Base-by-base conservation (phyloP, 352 stramenopile species). In the Globisporangium alternatum region DNA sequence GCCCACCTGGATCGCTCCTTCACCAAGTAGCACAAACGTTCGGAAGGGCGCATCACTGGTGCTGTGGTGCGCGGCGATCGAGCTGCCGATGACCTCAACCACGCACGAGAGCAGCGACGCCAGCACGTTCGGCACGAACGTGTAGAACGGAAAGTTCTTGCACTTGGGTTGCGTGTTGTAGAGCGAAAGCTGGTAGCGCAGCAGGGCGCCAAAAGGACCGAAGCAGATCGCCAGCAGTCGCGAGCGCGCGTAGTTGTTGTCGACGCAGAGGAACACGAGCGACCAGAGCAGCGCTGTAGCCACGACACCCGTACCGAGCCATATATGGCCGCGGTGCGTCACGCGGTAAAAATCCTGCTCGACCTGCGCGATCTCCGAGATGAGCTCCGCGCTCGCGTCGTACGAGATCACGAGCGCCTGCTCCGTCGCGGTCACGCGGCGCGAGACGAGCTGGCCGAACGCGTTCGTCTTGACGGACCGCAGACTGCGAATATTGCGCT, bases 121-220 rank as follows among this genome's bases (percentile, higher is more conserved):
- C 8, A 65, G 52, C 30, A 90, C 70, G 56, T 90, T 90, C 6
- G 78, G 77, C n/a, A 75, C n/a, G 57, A 90, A 84, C 43, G 81
- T 90, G 55, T 73, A 86, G 22, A 87, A 59, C n/a, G 81, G 81
- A 43, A 90, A 84, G n/a, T 68, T 64, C 48, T 82, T 85, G 54
- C 69, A 88, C 51, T 61, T 58, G 5, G 79, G 71, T 41, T 72
- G 68, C 58, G 56, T 71, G 65, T 90, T 90, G 56, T 71, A 68
- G 43, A 87, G 51, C 30, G 78, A 88, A 41, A 90, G 69, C 33
- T 79, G 80, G 62, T 76, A 90, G 13, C 81, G 78, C 45, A 85
- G 49, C 43, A 88, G 57, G 30, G 81, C 81, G 22, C 81, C 81
- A 39, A 89, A 83, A 0, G 78, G 75, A n/a, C 72, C 80, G 48